Conservation (phyloP, 805 yeast genomes). For the Phaffomyces thermotolerans region DNA sequence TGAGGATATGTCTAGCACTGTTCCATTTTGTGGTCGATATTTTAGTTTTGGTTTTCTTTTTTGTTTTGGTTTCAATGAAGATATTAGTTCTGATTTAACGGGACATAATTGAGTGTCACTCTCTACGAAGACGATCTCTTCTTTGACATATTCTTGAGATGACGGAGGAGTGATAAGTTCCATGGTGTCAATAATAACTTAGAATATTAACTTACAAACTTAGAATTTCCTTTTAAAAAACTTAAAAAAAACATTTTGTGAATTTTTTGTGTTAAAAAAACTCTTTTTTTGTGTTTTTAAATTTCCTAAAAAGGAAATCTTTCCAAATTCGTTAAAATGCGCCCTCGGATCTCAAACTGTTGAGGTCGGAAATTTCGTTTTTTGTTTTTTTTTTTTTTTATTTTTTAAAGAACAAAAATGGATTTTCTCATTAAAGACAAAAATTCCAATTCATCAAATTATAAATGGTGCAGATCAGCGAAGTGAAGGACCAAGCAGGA, state of each 20-base stretch:
- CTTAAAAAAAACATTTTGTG: too few relatives aligned
- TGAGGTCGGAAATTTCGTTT: background rate
- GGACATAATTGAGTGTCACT: background rate
- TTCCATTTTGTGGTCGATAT: conserved; percentile 40
- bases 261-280: background rate
- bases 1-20: conserved; percentile 31
- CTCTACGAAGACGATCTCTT: background rate
- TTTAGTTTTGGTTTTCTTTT: conserved; percentile 39
- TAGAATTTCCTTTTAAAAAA: too few relatives aligned
- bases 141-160: conserved; percentile 13
- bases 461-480: conserved; percentile 68
- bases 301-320: conserved; percentile 18
- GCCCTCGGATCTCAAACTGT: background rate
- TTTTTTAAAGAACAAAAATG: background rate
- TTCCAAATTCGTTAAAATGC: conserved; percentile 5
- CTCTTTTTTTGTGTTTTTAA: conserved; percentile 16
- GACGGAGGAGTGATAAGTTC: conserved; percentile 23
- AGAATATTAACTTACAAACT: too few relatives aligned
- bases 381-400: background rate
- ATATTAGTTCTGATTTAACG: background rate
- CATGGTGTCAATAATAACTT: conserved; percentile 6
- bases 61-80: background rate
- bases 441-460: too few relatives aligned
- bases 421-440: too few relatives aligned
- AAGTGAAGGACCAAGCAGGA: conserved; percentile 49